These are phyloP conservation scores for Dendrocalamus sinicus DNA, from an alignment of 176 grass and related monocot genomes.

Conservation along the genomic window DNA sequence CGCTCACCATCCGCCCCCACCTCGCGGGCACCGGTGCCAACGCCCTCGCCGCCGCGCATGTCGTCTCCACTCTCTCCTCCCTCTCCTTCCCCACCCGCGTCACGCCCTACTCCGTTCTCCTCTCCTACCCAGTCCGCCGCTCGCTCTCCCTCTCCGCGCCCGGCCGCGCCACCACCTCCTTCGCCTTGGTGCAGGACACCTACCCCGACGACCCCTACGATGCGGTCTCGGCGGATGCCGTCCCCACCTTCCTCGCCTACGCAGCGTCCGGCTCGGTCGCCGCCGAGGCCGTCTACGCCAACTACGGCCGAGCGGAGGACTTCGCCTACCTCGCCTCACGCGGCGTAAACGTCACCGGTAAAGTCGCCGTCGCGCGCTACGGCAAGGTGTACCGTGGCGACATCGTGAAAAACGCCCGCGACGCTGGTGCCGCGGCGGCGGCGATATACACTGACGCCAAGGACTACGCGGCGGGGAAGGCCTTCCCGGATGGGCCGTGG, in stretches of 20 bases:
- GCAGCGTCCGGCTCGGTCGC: constrained; percentile 64
- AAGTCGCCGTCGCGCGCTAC: constrained; percentile 69
- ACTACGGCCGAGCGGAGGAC: constrained; percentile 85
- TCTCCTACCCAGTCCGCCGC: constrained; percentile 66
- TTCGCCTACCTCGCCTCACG: constrained; percentile 59
- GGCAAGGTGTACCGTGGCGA: constrained; percentile 84
- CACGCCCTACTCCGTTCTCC: constrained; percentile 72
- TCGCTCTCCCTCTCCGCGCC: constrained; percentile 66
- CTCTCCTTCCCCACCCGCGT: constrained; percentile 55
- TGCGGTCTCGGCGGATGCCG: constrained; percentile 41
- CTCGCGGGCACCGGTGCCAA: constrained; percentile 61
- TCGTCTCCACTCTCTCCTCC: constrained; percentile 46
- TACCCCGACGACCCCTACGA: constrained; percentile 64
- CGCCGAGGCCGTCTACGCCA: constrained; percentile 74
- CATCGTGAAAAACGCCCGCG: constrained; percentile 68
- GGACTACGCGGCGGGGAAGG: constrained; percentile 62
- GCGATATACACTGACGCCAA: constrained; percentile 77
- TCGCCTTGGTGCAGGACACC: constrained; percentile 68
- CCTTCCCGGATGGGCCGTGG: constrained; percentile 77
- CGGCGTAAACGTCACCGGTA: constrained; percentile 74
- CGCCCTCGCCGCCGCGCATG: constrained; percentile 52
- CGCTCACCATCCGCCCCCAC: constrained; percentile 75
- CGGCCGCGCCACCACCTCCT: constrained; percentile 23
- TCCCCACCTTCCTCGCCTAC: constrained; percentile 89
- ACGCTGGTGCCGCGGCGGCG: constrained; percentile 67